phyloP scores from a whole-genome alignment of 1,139 yeast species.

The Debaryomycetaceae sp. region DNA sequence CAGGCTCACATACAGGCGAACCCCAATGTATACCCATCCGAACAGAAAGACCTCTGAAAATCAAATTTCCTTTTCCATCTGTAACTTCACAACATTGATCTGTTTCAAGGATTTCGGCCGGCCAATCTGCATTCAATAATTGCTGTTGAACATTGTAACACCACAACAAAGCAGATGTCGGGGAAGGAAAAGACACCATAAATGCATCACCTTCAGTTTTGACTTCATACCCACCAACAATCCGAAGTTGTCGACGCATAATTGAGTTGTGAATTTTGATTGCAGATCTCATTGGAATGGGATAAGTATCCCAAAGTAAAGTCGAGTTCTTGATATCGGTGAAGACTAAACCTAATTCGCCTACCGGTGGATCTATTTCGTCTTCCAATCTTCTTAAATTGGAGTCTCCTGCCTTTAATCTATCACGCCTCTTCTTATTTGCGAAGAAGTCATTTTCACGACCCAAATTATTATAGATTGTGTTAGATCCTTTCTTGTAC shows the following conservation, averaged over 20 bases:
- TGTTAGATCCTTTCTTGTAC: conserved; percentile 26
- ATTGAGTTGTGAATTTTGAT: conserved; percentile 89
- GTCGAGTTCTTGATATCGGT: conserved; percentile 97
- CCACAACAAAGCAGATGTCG: conserved; percentile 89
- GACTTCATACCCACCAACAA: conserved; percentile 96
- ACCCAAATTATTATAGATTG: conserved; percentile 40
- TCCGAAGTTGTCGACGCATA: conserved; percentile 90
- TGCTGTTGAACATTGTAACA: conserved; percentile 91
- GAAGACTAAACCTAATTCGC: conserved; percentile 91
- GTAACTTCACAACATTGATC: conserved; percentile 81
- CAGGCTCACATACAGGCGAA: conserved; percentile 91
- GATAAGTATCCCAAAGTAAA: conserved; percentile 86
- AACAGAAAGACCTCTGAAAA: conserved; percentile 87
- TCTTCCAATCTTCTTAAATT: conserved; percentile 80
- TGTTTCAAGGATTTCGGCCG: conserved; percentile 81
- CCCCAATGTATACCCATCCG: conserved; percentile 99
- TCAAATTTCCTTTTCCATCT: conserved; percentile 59
- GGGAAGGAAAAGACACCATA: conserved; percentile 97
- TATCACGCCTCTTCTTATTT: conserved; percentile 54
- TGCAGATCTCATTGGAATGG: conserved; percentile 95
- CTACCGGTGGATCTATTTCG: conserved; percentile 93
- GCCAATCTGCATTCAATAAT: conserved; percentile 87
- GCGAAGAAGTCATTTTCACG: conserved; percentile 39
- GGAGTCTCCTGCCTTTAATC: conserved; percentile 65
- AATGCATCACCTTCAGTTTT: conserved; percentile 99